Base-by-base conservation (phyloP, 2,329 filamentous ascomycete genomes). In the Aspergillus luchuensis region DNA sequence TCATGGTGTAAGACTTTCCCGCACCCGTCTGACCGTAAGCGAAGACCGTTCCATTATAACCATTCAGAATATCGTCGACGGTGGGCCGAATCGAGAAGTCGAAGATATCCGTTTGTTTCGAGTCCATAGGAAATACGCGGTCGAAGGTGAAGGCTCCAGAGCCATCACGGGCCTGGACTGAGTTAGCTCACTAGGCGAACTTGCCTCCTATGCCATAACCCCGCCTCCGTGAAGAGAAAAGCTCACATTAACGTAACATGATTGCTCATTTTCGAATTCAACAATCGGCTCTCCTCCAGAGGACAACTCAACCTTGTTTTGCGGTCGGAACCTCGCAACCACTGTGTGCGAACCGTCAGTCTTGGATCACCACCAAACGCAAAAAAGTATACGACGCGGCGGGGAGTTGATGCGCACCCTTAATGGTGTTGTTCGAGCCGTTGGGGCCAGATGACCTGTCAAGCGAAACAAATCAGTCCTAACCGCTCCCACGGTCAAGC, bases 1-100 rank as follows among this genome's bases (percentile, higher is more conserved):
- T 96, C 95, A 99, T 99, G 56, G 95, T 98, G 77, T 96, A 98
- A 21, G 95, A 98, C 83, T 99, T 99, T 83, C 95, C 95, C 11
- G 94, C 93, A 78, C 95, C 95, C 0, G 95, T 99, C 83, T 98
- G 95, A 67, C 95, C 95, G 76, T 99, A 99, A 65, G 95, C 95
- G 72, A 99, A 98, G 69, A 99, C 94, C 13, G 94, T 98, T 74
- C 94, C 95, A 81, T 99, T 99, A 86, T 99, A 99, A 67, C 95
- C 95, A 79, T 98, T 97, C 67, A 99, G 85, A 69, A 99, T 97
- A 76, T 98, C 95, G 81, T 98, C 94, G 69, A 99, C 95, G 19
- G 95, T 98, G 25, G 91, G 87, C 66, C 91, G 89, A 78, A 99
- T 98, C 45, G 95, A 98, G 81, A 95, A 99, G 79, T 98, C 91